phyloP scores from a whole-genome alignment of 352 stramenopile genomes.

The Globisporangium spiculum region DNA sequence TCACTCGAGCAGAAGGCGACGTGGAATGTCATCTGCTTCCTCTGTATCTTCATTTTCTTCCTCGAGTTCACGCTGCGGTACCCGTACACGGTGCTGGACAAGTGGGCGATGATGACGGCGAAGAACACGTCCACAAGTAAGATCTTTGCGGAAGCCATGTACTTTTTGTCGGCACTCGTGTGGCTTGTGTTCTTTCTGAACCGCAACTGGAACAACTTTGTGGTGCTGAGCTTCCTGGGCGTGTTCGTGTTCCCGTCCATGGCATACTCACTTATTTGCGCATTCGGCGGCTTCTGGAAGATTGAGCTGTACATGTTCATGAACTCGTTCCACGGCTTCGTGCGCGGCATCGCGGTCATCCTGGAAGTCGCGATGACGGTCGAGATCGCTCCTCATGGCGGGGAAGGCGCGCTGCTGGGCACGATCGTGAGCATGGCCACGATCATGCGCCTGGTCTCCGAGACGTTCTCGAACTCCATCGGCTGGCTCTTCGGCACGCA shows the following conservation, averaged over 20 bases:
- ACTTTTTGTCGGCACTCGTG: slow-evolving; percentile 24
- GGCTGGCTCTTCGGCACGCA: slow-evolving; percentile 21
- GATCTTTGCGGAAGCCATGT: slow-evolving; percentile 32
- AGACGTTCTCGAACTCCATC: slow-evolving; percentile 22
- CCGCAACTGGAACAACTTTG: slow-evolving; percentile 36
- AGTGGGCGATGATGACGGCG: slow-evolving; percentile 37
- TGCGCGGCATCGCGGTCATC: slow-evolving; percentile 32
- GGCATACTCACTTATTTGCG: slow-evolving; percentile 23
- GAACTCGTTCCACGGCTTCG: slow-evolving; percentile 32
- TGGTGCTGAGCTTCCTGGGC: slow-evolving; percentile 22
- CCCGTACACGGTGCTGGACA: slow-evolving; percentile 30
- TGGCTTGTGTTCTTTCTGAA: slow-evolving; percentile 33
- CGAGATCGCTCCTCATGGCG: slow-evolving; percentile 41
- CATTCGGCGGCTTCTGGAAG: slow-evolving; percentile 26
- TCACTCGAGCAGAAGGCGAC: slow-evolving; percentile 35
- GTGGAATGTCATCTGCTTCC: slow-evolving; percentile 33
- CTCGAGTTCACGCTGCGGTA: slow-evolving; percentile 48
- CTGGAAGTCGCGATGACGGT: slow-evolving; percentile 35
- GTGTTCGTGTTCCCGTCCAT: slow-evolving; percentile 28
- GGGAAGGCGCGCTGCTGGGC: slow-evolving; percentile 39
- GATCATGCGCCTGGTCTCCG: slow-evolving; percentile 33
- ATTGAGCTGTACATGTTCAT: slow-evolving; percentile 35
- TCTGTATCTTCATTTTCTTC: slow-evolving; percentile 47
- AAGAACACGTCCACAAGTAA: slow-evolving; percentile 27
- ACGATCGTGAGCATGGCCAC: slow-evolving; percentile 41